Evolutionary conservation across 1,139 yeast genomes (phyloP), one percentile per base, ranked within the genome.

Genomic region (Candida neerlandica): DNA sequence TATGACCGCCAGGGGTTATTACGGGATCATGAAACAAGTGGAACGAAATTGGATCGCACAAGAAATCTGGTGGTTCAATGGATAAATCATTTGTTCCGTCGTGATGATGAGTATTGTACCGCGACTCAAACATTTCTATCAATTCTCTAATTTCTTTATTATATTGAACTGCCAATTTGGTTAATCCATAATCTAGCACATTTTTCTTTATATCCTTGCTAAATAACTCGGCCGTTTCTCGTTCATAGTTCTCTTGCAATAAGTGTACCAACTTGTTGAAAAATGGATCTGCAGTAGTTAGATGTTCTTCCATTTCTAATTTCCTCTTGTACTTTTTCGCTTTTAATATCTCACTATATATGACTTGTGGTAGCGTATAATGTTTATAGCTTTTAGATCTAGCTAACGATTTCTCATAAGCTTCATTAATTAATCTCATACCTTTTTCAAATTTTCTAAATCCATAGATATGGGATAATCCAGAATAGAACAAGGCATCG

Each of bases 21-120:
- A 78, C 81, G 0, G 82, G 82, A 44, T 77, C 74, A 37, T 56
- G 57, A 56, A 77, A 76, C 30, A 77, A 51, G 43, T 71, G 70
- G 57, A 75, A 75, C 2, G 80, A 71, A 27, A 78, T 73, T 4
- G 82, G 82, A 52, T 77, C 81, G 12, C 74, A 53, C n/a, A 76
- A 58, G 46, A 63, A 66, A 27, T 74, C 80, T 0, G 82, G 82
- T 1, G 71, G 70, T 19, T 72, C 73, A 9, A 27, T 32, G 26
- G 39, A 35, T 35, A 35, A 6, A 19, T 18, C 23, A 5, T 38
- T 23, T 9, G 21, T 16, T 6, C 29, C 40, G n/a, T n/a, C 15
- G 10, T 37, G 10, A 14, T 41, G 41, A 30, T n/a, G n/a, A n/a
- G n/a, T n/a, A n/a, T 59, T 57, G 49, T 61, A 62, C 21, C 60